Evolutionary conservation across 2,329 filamentous ascomycete species (phyloP).

Genomic region (Colletotrichum sidae): DNA sequence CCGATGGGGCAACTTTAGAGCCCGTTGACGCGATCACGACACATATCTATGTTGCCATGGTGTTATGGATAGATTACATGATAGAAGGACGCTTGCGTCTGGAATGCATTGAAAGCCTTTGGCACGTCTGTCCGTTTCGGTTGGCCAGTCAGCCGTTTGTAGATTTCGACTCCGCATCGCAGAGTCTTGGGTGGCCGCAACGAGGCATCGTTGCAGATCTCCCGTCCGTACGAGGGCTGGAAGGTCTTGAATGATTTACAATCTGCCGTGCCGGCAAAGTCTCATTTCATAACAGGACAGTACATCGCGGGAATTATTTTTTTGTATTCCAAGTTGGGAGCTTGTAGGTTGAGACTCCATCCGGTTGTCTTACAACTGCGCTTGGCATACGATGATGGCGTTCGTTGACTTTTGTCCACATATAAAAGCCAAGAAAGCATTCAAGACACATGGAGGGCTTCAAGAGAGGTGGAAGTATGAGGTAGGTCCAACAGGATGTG

Average conservation of each 20-base stretch:
- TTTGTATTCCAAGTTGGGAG: no score
- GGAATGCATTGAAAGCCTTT: slow-evolving; percentile 1
- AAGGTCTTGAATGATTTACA: neutral
- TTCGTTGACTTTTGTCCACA: neutral
- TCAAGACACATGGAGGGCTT: neutral
- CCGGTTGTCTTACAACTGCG: neutral
- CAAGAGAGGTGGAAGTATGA: neutral
- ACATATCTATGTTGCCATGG: slow-evolving; percentile 2
- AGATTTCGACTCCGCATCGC: neutral
- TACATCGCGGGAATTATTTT: no score
- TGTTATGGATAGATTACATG: neutral
- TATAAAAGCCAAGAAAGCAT: neutral
- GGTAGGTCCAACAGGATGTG: neutral
- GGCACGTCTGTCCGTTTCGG: slow-evolving; percentile 4
- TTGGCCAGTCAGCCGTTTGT: neutral
- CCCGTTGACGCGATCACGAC: slow-evolving; percentile 18
- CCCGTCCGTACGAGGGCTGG: neutral
- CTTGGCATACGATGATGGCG: slow-evolving; percentile 3
- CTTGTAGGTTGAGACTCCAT: neutral
- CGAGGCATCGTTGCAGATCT: slow-evolving; percentile 17
- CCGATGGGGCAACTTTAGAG: slow-evolving; percentile 4
- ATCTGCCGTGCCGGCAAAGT: no score
- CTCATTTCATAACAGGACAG: no score
- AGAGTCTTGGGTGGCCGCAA: slow-evolving; percentile 16
- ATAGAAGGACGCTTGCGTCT: slow-evolving; percentile 3